Conservation (phyloP, 2,329 filamentous ascomycete species). For the Aspergillus brunneoviolaceus region DNA sequence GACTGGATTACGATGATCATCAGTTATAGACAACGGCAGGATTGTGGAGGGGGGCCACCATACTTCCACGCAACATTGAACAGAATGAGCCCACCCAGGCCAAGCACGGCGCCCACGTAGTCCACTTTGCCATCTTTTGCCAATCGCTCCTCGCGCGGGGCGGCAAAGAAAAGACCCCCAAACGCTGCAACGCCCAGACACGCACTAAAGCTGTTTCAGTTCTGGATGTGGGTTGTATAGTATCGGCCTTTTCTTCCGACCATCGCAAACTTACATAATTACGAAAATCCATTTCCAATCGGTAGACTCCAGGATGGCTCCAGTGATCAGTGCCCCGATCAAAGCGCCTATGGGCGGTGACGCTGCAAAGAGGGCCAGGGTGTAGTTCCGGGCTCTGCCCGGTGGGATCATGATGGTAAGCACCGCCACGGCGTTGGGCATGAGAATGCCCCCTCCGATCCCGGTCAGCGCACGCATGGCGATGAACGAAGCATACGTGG, state of each 20-base stretch:
- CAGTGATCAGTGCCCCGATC: conserved; percentile 44
- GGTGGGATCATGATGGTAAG: conserved; percentile 51
- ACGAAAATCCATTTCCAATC: conserved; percentile 47
- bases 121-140: conserved; percentile 37
- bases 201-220: conserved; percentile 2
- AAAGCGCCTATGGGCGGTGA: conserved; percentile 49
- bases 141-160: too few species aligned
- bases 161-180: conserved; percentile 23
- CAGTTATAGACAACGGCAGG: not conserved
- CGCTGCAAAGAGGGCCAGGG: conserved; percentile 50
- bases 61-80: conserved; percentile 57
- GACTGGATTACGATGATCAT: conserved; percentile 19
- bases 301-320: conserved; percentile 37
- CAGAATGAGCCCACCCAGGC: conserved; percentile 43
- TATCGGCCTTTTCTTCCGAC: too few species aligned
- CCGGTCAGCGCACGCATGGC: conserved; percentile 50
- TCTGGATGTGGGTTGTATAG: too few species aligned
- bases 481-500: conserved; percentile 45
- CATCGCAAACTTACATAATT: conserved; percentile 31
- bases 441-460: conserved; percentile 52
- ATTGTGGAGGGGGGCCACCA: conserved; percentile 18
- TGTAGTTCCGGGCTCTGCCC: conserved; percentile 47
- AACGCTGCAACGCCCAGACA: conserved; percentile 29
- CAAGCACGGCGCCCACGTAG: conserved; percentile 43
- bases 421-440: conserved; percentile 55